A percentile compares a stretch with the other conserved stretches of the same genome.
phyloP scores from a whole-genome alignment of 306 rosid species.

The Cicer bijugum region DNA sequence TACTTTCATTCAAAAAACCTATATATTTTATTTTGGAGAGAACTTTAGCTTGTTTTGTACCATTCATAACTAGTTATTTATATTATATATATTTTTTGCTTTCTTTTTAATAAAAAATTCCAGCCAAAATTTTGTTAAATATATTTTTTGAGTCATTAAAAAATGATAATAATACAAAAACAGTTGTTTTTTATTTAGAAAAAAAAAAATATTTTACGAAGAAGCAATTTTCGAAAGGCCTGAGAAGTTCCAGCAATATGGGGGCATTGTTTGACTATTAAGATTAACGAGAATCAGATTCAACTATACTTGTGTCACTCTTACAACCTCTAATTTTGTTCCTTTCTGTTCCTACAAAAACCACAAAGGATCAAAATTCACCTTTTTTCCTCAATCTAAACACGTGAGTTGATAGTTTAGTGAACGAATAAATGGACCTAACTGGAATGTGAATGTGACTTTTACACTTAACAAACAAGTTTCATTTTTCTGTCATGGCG shows the following conservation, averaged over 20 bases:
- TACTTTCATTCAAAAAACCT: too few species aligned
- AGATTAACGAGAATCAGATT: conserved; percentile 42
- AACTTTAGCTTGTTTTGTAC: too few species aligned
- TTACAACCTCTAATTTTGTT: conserved; percentile 29
- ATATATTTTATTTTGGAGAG: too few species aligned
- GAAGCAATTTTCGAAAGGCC: conserved; percentile 29
- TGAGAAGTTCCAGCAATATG: conserved; percentile 39
- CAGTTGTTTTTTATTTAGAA: too few species aligned
- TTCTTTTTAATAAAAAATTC: too few species aligned
- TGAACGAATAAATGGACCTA: conserved; percentile 33
- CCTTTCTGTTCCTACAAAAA: conserved; percentile 17
- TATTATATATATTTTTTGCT: too few species aligned
- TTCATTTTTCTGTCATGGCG: conserved; percentile 21
- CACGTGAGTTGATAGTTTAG: conserved; percentile 20
- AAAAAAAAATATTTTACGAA: too few species aligned
- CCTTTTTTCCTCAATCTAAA: conserved; percentile 10
- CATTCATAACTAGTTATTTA: too few species aligned
- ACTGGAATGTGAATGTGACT: neutral
- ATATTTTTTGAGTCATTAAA: too few species aligned
- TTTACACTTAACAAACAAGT: conserved; percentile 21
- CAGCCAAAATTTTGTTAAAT: too few species aligned
- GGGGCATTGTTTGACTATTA: conserved; percentile 22
- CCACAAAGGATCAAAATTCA: conserved; percentile 14
- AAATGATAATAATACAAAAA: too few species aligned
- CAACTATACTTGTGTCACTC: conserved; percentile 38